Evolutionary conservation across 768 basidiomycete genomes (phyloP).

Genomic region (Hebeloma cylindrosporum): DNA sequence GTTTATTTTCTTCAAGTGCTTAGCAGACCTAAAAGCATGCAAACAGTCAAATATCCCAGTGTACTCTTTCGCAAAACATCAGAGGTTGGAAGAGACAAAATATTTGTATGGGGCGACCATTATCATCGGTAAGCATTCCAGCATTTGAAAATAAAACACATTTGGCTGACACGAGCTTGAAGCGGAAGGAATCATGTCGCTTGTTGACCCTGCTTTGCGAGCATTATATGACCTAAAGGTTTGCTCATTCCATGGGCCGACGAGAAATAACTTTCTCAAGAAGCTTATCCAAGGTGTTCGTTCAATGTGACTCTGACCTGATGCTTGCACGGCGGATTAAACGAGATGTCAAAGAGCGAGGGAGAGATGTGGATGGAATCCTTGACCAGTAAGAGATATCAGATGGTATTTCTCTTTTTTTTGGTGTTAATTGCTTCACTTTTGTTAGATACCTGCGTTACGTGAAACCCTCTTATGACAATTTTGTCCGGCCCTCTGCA

Average conservation of each 20-base stretch:
- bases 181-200: constrained; percentile 92
- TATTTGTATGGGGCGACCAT: constrained; percentile 94
- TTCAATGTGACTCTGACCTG: constrained; percentile 92
- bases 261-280: neutral
- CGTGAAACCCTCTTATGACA: constrained; percentile 94
- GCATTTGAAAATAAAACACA: neutral
- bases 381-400: constrained; percentile 70
- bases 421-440: neutral
- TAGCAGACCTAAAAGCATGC: constrained; percentile 82
- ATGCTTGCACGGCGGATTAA: constrained; percentile 94
- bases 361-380: constrained; percentile 81
- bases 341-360: constrained; percentile 86
- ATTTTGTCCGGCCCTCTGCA: constrained; percentile 87
- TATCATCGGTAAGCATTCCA: constrained; percentile 62
- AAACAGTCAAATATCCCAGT: constrained; percentile 87
- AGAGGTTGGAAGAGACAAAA: constrained; percentile 73
- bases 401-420: neutral
- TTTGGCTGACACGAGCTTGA: neutral
- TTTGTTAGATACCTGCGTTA: constrained; percentile 77
- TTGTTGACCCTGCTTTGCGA: constrained; percentile 78
- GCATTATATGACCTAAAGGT: constrained; percentile 92
- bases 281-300: constrained; percentile 59
- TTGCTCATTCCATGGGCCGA: neutral
- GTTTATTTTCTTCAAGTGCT: constrained; percentile 51
- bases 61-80: constrained; percentile 92